Evolutionary conservation across 2,329 filamentous ascomycete genomes (phyloP), one percentile per base, ranked within the genome.

Genomic region (Penicillium hesseltinei): DNA sequence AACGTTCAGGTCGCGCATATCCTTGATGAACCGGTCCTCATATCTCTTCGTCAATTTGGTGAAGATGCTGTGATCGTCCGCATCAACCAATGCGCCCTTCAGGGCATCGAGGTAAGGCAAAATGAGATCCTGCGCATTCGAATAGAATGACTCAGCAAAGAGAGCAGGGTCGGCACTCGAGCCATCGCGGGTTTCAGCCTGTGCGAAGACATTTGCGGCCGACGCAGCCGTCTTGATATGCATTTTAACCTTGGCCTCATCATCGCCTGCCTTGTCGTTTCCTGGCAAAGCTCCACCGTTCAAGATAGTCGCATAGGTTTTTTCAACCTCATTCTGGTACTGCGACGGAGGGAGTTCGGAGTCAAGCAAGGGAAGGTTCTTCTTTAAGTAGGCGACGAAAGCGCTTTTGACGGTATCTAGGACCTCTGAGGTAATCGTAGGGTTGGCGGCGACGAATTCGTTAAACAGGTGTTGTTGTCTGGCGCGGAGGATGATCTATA

Each of bases 201-300:
- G 67, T 45, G 70, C 66, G 54, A 87, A 72, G 2, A 81, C 82
- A 55, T 79, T 77, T 11, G 82, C 80, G 19, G 85, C 84, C 2
- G 80, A 77, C 15, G 78, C 71, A 2, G 80, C 80, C 0, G 84
- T 88, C 61, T 85, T 87, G 60, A 95, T 83, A 68, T 96, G 90
- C 91, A 96, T 95, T 77, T 92, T 95, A 64, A 91, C 77, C 78
- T 96, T 96, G 15, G 91, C 90, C 71, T 95, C 90, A 55, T 87
- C 86, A 68, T 96, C 91, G 7, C 88, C 84, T 0, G 89, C 81
- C 49, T 79, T 79, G 27, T 75, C 75, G 43, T 80, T 79, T 7
- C 81, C 81, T 39, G 80, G 78, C n/a, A 85, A 62, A 4, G 81
- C 75, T 57, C 82, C 81, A 5, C 84, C 84, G 44, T 77, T 76